phyloP scores from a whole-genome alignment of 257 asterid species.

The Capsicum pubescens region DNA sequence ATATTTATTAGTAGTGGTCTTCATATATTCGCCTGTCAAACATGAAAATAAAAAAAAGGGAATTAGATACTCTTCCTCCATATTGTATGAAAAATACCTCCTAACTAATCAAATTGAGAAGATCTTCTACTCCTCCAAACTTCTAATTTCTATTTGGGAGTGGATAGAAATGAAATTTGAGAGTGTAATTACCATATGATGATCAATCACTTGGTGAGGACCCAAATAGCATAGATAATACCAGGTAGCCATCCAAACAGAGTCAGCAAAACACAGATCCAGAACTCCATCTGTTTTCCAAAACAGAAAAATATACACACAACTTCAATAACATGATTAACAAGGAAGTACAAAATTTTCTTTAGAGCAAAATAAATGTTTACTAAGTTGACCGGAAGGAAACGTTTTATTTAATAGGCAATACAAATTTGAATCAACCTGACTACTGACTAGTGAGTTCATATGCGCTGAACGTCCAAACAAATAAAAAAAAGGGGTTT shows the following conservation, averaged over 20 bases:
- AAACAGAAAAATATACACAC: no score
- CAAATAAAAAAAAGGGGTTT: neutral
- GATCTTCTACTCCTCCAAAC: no score
- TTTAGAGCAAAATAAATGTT: no score
- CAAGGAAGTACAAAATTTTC: no score
- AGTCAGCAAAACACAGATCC: constrained; percentile 80
- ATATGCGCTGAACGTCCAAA: neutral
- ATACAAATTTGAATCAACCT: neutral
- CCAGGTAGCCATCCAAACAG: constrained; percentile 81
- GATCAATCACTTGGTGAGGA: constrained; percentile 64
- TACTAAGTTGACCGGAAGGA: no score
- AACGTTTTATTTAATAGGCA: no score
- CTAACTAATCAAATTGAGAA: neutral
- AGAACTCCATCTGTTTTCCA: constrained; percentile 63
- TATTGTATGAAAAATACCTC: neutral
- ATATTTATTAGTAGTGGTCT: neutral
- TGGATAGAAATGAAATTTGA: neutral
- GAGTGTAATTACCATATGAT: neutral
- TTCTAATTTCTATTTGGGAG: no score
- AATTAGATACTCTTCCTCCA: neutral
- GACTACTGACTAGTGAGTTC: neutral
- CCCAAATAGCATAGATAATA: constrained; percentile 70
- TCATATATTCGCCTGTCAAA: neutral
- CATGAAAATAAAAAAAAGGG: neutral
- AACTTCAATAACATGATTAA: no score